These are phyloP conservation scores for Pichia ethanolica DNA, from an alignment of 805 yeast species.

Conservation along the genomic window DNA sequence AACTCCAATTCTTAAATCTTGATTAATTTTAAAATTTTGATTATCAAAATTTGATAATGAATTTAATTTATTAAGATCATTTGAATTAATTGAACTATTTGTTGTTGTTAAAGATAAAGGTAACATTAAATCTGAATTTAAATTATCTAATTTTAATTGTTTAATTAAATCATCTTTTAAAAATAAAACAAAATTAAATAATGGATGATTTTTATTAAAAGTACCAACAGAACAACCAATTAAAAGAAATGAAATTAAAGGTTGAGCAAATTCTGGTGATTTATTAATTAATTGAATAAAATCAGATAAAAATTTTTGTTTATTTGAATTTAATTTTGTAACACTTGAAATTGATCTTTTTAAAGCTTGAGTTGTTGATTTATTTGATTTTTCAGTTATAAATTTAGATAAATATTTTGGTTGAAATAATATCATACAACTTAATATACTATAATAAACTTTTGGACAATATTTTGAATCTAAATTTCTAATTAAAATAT, in stretches of 20 bases:
- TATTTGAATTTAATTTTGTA: constrained; percentile 9
- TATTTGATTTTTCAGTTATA: constrained; percentile 16
- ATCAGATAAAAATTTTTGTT: constrained; percentile 23
- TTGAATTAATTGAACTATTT: neutral
- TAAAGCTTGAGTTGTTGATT: constrained; percentile 17
- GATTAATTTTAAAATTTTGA: constrained; percentile 8
- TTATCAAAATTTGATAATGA: neutral
- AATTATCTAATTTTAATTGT: constrained; percentile 25
- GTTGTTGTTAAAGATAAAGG: neutral
- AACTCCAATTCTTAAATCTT: constrained; percentile 19
- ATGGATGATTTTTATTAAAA: constrained; percentile 19
- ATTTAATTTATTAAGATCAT: neutral
- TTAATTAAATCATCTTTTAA: constrained; percentile 19
- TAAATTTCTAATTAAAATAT: constrained; percentile 23
- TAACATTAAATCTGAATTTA: constrained; percentile 2
- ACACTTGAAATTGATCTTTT: constrained; percentile 20
- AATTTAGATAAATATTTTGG: constrained; percentile 27
- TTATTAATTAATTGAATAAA: constrained; percentile 17
- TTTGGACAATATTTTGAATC: constrained; percentile 25
- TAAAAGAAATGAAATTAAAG: constrained; percentile 26
- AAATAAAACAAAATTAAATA: constrained; percentile 24
- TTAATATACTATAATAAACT: constrained; percentile 27
- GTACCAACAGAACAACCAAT: constrained; percentile 27
- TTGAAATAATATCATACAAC: constrained; percentile 27
- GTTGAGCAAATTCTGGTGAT: constrained; percentile 22